These are phyloP conservation scores for Vitis hybrid DNA, from an alignment of 177 flowering plant genomes.

Conservation along the genomic window DNA sequence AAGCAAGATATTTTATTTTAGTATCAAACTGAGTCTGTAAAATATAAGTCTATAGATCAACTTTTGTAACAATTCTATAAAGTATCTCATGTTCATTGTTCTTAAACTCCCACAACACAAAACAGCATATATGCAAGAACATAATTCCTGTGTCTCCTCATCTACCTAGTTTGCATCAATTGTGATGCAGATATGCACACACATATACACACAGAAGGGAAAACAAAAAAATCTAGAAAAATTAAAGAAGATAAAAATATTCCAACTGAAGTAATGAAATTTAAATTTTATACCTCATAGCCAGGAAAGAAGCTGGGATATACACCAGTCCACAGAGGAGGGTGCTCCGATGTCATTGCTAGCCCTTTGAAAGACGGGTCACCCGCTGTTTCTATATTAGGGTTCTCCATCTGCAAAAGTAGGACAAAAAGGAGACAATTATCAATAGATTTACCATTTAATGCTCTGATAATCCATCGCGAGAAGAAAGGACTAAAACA, in stretches of 20 bases:
- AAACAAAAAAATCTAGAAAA: background rate
- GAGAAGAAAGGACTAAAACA: background rate
- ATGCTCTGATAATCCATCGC: background rate
- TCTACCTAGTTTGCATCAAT: background rate
- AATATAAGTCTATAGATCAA: background rate
- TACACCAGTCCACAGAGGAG: slow-evolving; percentile 19
- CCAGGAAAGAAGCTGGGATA: slow-evolving; percentile 27
- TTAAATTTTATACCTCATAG: slow-evolving; percentile 30
- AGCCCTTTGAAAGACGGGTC: slow-evolving; percentile 30
- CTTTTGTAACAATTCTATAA: background rate
- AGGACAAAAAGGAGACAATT: background rate
- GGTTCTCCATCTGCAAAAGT: slow-evolving; percentile 36
- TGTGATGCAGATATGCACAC: background rate
- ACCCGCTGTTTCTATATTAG: slow-evolving; percentile 17
- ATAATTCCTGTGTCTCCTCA: background rate
- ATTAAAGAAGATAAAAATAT: background rate
- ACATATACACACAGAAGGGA: background rate
- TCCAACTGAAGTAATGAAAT: background rate
- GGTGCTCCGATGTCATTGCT: slow-evolving; percentile 30
- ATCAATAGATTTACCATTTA: background rate
- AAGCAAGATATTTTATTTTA: background rate
- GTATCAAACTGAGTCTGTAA: background rate
- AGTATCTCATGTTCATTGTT: background rate
- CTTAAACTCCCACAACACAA: background rate
- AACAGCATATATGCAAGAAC: background rate